phyloP scores from a whole-genome alignment of 768 basidiomycete species.

The Tylopilus balloui region DNA sequence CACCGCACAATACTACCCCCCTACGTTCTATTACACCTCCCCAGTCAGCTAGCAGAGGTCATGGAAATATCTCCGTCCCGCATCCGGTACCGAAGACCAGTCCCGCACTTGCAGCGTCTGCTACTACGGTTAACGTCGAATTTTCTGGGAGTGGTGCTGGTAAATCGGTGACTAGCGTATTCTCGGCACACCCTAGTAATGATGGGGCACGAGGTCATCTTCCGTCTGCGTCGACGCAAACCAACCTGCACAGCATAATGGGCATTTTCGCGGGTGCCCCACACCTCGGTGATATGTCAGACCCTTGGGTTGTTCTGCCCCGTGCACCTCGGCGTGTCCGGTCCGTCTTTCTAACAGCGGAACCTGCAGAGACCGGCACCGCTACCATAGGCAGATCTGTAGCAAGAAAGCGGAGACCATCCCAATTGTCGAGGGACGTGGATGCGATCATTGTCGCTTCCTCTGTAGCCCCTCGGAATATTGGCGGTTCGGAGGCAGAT shows the following conservation, averaged over 20 bases:
- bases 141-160: constrained; percentile 73
- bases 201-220: constrained; percentile 11
- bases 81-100: constrained; percentile 73
- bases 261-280: constrained; percentile 93
- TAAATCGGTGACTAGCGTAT: constrained; percentile 47
- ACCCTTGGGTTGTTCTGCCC: constrained; percentile 74
- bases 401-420: constrained; percentile 12
- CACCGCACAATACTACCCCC: constrained; percentile 21
- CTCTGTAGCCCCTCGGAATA: constrained; percentile 14
- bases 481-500: constrained; percentile 38
- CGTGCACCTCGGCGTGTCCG: constrained; percentile 31
- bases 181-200: constrained; percentile 28
- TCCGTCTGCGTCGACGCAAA: constrained; percentile 9
- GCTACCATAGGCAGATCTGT: constrained; percentile 19
- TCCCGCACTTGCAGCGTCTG: constrained; percentile 80
- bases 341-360: constrained; percentile 25
- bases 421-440: constrained; percentile 57
- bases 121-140: constrained; percentile 94
- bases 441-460: constrained; percentile 74
- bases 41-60: constrained; percentile 26
- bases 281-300: constrained; percentile 37
- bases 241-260: constrained; percentile 48
- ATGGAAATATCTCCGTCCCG: constrained; percentile 23
- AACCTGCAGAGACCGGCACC: constrained; percentile 7
- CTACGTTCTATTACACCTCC: constrained; percentile 19